Percentiles rank a stretch among this genome's conserved stretches.
Conservation (phyloP, 257 asterid species). For the Gentiana straminea region DNA sequence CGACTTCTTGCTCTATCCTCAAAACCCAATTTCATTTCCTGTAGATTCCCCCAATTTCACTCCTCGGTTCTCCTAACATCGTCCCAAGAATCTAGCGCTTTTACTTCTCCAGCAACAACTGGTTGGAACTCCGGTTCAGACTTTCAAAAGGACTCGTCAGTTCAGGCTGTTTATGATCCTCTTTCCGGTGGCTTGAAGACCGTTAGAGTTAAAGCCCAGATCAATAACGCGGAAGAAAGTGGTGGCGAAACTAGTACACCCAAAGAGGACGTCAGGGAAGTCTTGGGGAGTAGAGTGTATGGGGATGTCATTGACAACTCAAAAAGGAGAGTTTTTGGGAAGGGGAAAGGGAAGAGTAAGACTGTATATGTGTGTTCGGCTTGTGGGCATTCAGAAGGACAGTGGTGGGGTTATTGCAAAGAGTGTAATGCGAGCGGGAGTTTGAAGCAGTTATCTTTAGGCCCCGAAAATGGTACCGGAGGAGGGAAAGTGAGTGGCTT, state of each 20-base stretch:
- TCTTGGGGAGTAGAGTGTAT: conserved; percentile 26
- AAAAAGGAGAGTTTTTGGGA: conserved; percentile 18
- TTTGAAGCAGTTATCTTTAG: conserved; percentile 46
- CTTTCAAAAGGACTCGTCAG: conserved; percentile 14
- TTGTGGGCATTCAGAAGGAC: conserved; percentile 79
- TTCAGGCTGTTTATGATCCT: conserved; percentile 46
- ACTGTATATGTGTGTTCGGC: conserved; percentile 56
- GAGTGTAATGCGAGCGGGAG: conserved; percentile 55
- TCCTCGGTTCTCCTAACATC: conserved; percentile 21
- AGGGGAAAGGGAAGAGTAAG: conserved; percentile 55
- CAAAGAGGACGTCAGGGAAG: conserved; percentile 15
- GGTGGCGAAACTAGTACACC: conserved; percentile 8
- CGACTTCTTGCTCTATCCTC: conserved; percentile 19
- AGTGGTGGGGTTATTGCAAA: conserved; percentile 96
- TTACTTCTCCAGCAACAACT: conserved; percentile 20
- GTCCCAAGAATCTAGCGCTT: conserved; percentile 24
- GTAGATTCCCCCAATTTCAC: conserved; percentile 21
- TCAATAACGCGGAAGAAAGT: conserved; percentile 8
- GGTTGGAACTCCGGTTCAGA: conserved; percentile 10
- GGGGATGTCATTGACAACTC: conserved; percentile 43
- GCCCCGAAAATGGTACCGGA: conserved; percentile 10
- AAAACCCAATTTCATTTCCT: conserved; percentile 14
- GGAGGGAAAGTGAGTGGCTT: conserved; percentile 35
- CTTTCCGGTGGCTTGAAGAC: conserved; percentile 38
- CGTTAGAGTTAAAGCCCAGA: conserved; percentile 15